Conservation (phyloP, 2,329 filamentous ascomycete species). For the Neurospora sp. region DNA sequence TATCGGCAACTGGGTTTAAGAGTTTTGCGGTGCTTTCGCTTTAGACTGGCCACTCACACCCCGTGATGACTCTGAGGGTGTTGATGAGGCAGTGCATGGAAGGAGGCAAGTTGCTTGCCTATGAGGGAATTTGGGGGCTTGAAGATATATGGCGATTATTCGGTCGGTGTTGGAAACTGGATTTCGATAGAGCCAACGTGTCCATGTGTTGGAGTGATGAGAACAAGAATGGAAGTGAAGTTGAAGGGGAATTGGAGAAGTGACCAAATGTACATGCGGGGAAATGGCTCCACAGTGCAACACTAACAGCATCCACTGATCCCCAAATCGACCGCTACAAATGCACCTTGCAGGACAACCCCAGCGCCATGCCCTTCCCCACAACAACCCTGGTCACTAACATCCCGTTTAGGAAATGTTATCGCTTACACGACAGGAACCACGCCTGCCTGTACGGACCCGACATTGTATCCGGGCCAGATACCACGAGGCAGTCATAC, state of each 20-base stretch:
- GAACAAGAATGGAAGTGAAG: background rate
- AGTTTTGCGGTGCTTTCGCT: background rate
- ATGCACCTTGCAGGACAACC: background rate
- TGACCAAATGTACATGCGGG: background rate
- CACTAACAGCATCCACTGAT: background rate
- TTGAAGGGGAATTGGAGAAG: too few relatives aligned
- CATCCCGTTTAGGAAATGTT: background rate
- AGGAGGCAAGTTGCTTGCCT: background rate
- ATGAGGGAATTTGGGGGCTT: background rate
- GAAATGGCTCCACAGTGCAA: background rate
- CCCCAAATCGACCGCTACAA: background rate
- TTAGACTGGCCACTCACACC: background rate
- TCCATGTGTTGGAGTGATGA: background rate
- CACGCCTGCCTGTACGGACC: background rate
- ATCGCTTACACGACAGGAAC: background rate
- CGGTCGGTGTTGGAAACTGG: background rate
- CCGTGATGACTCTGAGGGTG: background rate
- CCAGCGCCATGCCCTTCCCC: background rate
- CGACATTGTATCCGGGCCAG: background rate
- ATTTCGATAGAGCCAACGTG: background rate
- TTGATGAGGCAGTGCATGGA: background rate
- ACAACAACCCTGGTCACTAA: background rate
- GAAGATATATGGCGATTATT: background rate
- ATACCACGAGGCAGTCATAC: background rate
- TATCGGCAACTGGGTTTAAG: background rate